phyloP scores from a whole-genome alignment of 805 yeast genomes.

The Wickerhamiella australiensis region DNA sequence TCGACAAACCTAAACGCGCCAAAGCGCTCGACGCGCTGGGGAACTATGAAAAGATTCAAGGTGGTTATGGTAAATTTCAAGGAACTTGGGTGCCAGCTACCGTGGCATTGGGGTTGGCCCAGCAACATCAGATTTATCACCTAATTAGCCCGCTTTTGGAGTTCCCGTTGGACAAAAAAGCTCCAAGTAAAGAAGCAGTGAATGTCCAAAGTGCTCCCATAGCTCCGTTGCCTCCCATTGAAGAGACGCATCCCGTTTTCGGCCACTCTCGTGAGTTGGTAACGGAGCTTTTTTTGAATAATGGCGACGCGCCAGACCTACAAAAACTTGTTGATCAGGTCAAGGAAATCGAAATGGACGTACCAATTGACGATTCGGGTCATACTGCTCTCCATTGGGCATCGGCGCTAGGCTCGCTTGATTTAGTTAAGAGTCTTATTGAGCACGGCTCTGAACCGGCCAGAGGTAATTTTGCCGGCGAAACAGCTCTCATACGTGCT shows the following conservation, averaged over 20 bases:
- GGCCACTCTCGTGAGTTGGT: conserved; percentile 14
- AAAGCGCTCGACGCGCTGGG: conserved; percentile 51
- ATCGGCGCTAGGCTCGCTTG: conserved; percentile 70
- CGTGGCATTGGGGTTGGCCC: conserved; percentile 46
- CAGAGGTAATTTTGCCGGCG: conserved; percentile 71
- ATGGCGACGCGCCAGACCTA: conserved; percentile 15
- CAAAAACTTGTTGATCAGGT: conserved; percentile 11
- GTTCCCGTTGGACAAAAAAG: conserved; percentile 33
- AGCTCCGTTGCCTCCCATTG: conserved; percentile 14
- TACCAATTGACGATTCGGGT: conserved; percentile 85
- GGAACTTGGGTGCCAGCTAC: conserved; percentile 44
- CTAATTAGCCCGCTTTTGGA: conserved; percentile 38
- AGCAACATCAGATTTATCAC: conserved; percentile 46
- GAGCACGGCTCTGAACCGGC: conserved; percentile 54
- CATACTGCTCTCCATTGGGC: conserved; percentile 96
- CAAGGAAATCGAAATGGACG: conserved; percentile 42
- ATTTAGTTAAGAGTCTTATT: conserved; percentile 58
- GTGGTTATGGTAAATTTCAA: conserved; percentile 63
- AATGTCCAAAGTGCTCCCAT: conserved; percentile 7
- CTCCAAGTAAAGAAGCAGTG: conserved; percentile 7
- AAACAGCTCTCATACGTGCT: conserved; percentile 74
- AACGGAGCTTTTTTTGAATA: conserved; percentile 22
- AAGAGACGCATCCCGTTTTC: conserved; percentile 11
- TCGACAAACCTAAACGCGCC: conserved; percentile 53
- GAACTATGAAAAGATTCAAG: conserved; percentile 64